A percentile compares a stretch with the other conserved stretches of the same genome.
Evolutionary conservation across 129 eudicot genomes (phyloP).

Genomic region (Heracleum sosnowskyi): DNA sequence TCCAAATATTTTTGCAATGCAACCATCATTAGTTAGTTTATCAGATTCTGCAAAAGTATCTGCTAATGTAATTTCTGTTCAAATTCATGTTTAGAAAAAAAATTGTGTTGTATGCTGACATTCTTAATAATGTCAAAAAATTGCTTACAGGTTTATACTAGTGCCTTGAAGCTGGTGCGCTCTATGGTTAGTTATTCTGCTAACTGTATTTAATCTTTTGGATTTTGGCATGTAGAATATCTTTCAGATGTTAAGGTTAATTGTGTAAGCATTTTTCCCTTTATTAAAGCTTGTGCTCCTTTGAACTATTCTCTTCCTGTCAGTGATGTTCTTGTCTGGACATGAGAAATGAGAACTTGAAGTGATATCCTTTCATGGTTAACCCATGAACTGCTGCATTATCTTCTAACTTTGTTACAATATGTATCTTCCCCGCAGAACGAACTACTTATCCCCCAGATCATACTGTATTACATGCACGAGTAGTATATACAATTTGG

Average conservation of each 20-base stretch:
- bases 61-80: not conserved
- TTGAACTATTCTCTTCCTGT: not conserved
- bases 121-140: not conserved
- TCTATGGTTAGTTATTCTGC: slow-evolving; percentile 16
- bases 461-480: not conserved
- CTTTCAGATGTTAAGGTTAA: not conserved
- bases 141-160: slow-evolving; percentile 65
- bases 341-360: not conserved
- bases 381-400: not conserved
- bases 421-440: not conserved
- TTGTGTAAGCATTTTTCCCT: not conserved
- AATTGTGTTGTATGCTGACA: not conserved
- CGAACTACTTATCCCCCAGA: not conserved
- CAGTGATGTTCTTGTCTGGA: not conserved
- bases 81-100: not conserved
- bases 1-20: not conserved
- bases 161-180: slow-evolving; percentile 87
- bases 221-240: not conserved
- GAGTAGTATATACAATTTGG: not conserved
- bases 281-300: not conserved
- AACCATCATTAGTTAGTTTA: not conserved
- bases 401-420: not conserved
- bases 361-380: not conserved
- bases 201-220: not conserved
- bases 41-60: not conserved